These are phyloP conservation scores for Clavariopsis aquatica DNA, from an alignment of 495 filamentous ascomycete species.

Conservation along the genomic window DNA sequence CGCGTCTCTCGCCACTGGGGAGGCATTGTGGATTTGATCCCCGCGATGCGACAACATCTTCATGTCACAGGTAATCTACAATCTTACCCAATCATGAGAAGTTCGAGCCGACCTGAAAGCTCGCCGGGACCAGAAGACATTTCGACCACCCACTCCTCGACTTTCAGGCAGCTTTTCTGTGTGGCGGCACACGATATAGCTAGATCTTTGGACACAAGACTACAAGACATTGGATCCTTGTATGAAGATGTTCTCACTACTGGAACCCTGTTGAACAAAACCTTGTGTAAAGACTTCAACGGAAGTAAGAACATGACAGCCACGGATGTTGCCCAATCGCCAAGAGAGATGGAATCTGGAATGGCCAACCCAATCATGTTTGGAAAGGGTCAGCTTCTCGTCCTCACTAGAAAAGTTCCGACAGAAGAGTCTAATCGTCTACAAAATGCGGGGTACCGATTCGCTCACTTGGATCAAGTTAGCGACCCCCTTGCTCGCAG, in stretches of 20 bases:
- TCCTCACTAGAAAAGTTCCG: constrained; percentile 70
- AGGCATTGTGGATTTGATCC: constrained; percentile 64
- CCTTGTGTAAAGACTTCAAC: not conserved
- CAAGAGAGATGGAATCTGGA: constrained; percentile 23
- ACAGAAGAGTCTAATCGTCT: constrained; percentile 61
- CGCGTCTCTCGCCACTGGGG: constrained; percentile 76
- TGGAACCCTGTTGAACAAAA: constrained; percentile 22
- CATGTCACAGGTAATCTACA: constrained; percentile 23
- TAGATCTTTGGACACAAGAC: constrained; percentile 58
- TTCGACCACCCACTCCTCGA: constrained; percentile 64
- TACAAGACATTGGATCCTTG: constrained; percentile 69
- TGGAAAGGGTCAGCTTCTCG: constrained; percentile 74
- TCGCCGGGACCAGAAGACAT: constrained; percentile 41
- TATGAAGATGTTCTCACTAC: constrained; percentile 75
- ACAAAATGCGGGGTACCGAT: constrained; percentile 73
- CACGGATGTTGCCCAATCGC: constrained; percentile 8
- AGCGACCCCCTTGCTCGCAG: constrained; percentile 62
- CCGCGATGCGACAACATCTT: constrained; percentile 64
- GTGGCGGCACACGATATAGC: constrained; percentile 75
- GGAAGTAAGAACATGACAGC: constrained; percentile 15
- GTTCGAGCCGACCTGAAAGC: constrained; percentile 32
- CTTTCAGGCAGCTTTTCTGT: constrained; percentile 88
- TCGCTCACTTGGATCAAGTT: constrained; percentile 71
- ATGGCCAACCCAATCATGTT: constrained; percentile 41
- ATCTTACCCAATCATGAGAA: constrained; percentile 22